Evolutionary conservation across 73 alveolate species (phyloP).

Genomic region (Durusdinium trenchii): DNA sequence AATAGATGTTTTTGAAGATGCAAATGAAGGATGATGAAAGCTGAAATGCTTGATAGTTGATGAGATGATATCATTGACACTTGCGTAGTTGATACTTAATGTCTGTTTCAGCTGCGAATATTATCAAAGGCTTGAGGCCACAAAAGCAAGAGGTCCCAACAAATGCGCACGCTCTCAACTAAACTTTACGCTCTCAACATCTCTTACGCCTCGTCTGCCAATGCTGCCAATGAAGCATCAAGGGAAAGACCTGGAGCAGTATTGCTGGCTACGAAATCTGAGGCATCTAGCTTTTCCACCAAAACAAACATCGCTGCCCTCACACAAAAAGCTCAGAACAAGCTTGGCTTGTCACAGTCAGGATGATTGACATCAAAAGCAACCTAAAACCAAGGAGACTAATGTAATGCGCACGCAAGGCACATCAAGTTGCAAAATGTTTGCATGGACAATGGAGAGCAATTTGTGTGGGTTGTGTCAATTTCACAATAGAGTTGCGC

Average conservation of each 20-base stretch:
- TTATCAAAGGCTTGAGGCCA: no score
- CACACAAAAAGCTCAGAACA: neutral
- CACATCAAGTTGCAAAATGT: neutral
- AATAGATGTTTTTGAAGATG: no score
- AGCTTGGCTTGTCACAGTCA: neutral
- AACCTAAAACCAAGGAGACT: conserved; percentile 1
- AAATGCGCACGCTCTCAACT: no score
- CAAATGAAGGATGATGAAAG: no score
- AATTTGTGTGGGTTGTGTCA: neutral
- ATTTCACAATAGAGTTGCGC: neutral
- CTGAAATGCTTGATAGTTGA: no score
- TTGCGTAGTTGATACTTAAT: no score
- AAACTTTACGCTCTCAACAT: no score
- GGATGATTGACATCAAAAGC: conserved; percentile 55
- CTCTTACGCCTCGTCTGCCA: conserved; percentile 49
- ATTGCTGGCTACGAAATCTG: neutral
- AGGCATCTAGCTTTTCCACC: neutral
- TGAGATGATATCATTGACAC: no score
- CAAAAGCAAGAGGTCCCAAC: no score
- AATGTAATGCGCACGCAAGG: neutral
- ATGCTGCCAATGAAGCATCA: conserved; percentile 44
- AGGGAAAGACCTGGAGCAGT: conserved; percentile 28
- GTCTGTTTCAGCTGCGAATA: no score
- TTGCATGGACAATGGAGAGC: neutral
- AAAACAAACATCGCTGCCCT: neutral